phyloP scores from a whole-genome alignment of 768 basidiomycete genomes.

The Tricholoma hemisulphureum region DNA sequence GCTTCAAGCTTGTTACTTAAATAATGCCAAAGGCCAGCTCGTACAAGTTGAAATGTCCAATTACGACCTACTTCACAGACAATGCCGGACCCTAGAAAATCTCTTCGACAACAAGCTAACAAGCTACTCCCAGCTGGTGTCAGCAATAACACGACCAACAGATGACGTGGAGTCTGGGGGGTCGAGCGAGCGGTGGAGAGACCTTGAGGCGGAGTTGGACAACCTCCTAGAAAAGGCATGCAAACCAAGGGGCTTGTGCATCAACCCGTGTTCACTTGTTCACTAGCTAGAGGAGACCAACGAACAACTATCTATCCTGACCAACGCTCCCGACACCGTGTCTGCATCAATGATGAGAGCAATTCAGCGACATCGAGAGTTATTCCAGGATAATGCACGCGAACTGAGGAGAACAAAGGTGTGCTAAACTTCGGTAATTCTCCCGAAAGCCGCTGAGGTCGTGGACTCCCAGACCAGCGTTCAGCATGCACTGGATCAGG shows the following conservation, averaged over 20 bases:
- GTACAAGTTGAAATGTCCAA: slow-evolving; percentile 74
- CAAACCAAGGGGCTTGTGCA: slow-evolving; percentile 5
- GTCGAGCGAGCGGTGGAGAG: slow-evolving; percentile 70
- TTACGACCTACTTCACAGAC: slow-evolving; percentile 88
- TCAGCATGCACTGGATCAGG: slow-evolving; percentile 79
- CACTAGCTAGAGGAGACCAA: slow-evolving; percentile 82
- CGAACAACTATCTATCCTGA: slow-evolving; percentile 68
- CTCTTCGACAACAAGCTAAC: slow-evolving; percentile 90
- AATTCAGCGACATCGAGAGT: slow-evolving; percentile 87
- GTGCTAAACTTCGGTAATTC: slow-evolving; percentile 2
- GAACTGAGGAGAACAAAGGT: slow-evolving; percentile 90
- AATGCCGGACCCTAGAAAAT: slow-evolving; percentile 91
- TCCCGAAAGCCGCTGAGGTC: neutral
- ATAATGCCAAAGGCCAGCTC: too few relatives aligned
- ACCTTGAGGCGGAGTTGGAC: slow-evolving; percentile 83
- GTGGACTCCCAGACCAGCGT: slow-evolving; percentile 61
- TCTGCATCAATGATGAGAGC: slow-evolving; percentile 86
- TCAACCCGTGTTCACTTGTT: slow-evolving; percentile 13
- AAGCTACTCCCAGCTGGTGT: slow-evolving; percentile 83
- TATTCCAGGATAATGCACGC: slow-evolving; percentile 81
- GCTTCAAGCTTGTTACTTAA: too few relatives aligned
- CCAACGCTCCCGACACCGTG: slow-evolving; percentile 66
- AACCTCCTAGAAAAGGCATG: slow-evolving; percentile 81
- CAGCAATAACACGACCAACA: slow-evolving; percentile 52
- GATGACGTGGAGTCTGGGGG: slow-evolving; percentile 71